These are phyloP conservation scores for Diaporthe longicolla DNA, from an alignment of 2,329 filamentous ascomycete genomes.

Conservation along the genomic window DNA sequence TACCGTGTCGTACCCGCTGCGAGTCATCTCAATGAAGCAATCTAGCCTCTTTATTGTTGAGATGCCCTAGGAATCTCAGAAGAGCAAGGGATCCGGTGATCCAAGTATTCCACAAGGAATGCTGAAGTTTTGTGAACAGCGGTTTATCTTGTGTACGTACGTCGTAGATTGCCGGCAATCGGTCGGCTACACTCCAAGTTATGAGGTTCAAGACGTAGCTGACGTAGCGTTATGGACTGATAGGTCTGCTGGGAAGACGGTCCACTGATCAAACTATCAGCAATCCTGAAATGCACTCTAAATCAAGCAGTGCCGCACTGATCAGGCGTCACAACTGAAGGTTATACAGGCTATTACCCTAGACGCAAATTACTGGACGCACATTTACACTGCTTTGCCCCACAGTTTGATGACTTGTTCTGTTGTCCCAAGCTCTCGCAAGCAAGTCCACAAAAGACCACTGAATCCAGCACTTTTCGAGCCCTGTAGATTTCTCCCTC, in stretches of 20 bases:
- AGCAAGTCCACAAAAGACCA: constrained; percentile 20
- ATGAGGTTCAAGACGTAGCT: not conserved
- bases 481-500: constrained; percentile 2
- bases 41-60: not conserved
- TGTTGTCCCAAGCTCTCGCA: not conserved
- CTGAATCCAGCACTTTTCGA: constrained; percentile 4
- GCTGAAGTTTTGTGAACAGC: not conserved
- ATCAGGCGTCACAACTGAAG: not conserved
- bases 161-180: constrained; percentile 29
- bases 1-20: constrained; percentile 35
- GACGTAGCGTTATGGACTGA: not conserved
- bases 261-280: constrained; percentile 16
- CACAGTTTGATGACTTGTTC: constrained; percentile 7
- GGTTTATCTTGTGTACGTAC: not conserved
- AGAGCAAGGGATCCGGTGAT: not conserved
- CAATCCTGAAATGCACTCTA: not conserved
- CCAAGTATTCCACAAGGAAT: not conserved
- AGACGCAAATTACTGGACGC: constrained; percentile 12
- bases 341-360: not conserved
- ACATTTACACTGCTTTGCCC: constrained; percentile 22
- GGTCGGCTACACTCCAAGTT: constrained; percentile 14
- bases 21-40: constrained; percentile 12
- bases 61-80: not conserved
- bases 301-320: not conserved
- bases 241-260: constrained; percentile 26